Conservation (phyloP, 805 yeast species). For the Yarrowia sp. region DNA sequence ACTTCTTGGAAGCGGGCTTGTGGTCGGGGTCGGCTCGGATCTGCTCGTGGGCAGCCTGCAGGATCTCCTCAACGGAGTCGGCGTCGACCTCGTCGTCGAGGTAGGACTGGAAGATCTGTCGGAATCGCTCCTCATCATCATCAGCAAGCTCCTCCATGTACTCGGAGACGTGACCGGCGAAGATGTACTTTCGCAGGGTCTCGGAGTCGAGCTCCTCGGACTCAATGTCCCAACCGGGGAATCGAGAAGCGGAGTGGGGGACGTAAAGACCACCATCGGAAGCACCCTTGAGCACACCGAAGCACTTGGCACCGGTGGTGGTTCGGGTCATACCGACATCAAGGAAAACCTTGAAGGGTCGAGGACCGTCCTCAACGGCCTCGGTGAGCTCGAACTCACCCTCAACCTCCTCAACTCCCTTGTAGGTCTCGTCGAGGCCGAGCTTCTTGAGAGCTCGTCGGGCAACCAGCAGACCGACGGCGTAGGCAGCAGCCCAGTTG, state of each 20-base stretch:
- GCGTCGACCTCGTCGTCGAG: constrained; percentile 96
- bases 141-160: constrained; percentile 99
- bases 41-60: constrained; percentile 90
- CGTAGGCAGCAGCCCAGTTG: constrained; percentile 99
- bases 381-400: constrained; percentile 99
- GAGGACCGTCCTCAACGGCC: constrained; percentile 99
- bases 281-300: constrained; percentile 99
- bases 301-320: constrained; percentile 99
- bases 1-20: constrained; percentile 90
- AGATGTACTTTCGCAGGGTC: constrained; percentile 96
- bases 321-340: constrained; percentile 99
- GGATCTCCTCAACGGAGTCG: constrained; percentile 94
- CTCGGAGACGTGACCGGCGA: constrained; percentile 99
- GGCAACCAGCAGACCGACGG: constrained; percentile 97
- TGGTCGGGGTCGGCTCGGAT: constrained; percentile 95
- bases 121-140: constrained; percentile 99
- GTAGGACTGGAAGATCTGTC: constrained; percentile 94
- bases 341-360: constrained; percentile 99
- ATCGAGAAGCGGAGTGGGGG: constrained; percentile 99
- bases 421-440: constrained; percentile 97
- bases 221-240: constrained; percentile 99
- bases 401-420: constrained; percentile 98
- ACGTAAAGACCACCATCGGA: constrained; percentile 99
- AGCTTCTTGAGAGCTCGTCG: constrained; percentile 98
- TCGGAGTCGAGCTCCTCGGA: constrained; percentile 98